These are phyloP conservation scores for Trichoderma semiorbis DNA, from an alignment of 2,329 filamentous ascomycete genomes.

Conservation along the genomic window DNA sequence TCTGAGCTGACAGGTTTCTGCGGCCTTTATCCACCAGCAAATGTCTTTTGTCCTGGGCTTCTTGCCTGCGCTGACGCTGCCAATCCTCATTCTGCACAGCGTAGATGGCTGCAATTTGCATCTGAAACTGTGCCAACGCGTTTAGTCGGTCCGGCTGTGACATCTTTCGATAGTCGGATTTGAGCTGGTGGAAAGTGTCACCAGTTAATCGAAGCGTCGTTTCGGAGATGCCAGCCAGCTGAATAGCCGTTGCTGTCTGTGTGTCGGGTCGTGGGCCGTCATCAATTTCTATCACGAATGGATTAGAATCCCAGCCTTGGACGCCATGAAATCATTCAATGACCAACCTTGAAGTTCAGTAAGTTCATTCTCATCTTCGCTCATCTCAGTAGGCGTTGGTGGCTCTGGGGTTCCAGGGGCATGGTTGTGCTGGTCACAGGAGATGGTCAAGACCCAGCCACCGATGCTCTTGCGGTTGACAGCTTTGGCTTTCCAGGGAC, in stretches of 20 bases:
- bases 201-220: slow-evolving; percentile 39
- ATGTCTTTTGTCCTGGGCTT: slow-evolving; percentile 38
- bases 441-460: slow-evolving; percentile 44
- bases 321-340: background rate
- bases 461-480: slow-evolving; percentile 42
- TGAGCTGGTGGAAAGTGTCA: slow-evolving; percentile 44
- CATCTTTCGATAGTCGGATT: slow-evolving; percentile 43
- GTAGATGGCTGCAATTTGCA: slow-evolving; percentile 43
- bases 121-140: slow-evolving; percentile 39
- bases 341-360: slow-evolving; percentile 23
- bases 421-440: slow-evolving; percentile 44
- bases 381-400: slow-evolving; percentile 33
- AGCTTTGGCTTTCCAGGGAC: slow-evolving; percentile 45
- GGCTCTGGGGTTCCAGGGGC: slow-evolving; percentile 43
- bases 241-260: slow-evolving; percentile 37
- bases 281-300: slow-evolving; percentile 17
- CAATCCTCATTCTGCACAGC: slow-evolving; percentile 44
- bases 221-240: slow-evolving; percentile 40
- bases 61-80: slow-evolving; percentile 39
- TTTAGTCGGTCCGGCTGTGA: slow-evolving; percentile 38
- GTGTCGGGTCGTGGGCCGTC: slow-evolving; percentile 34
- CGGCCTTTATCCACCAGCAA: slow-evolving; percentile 36
- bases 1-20: slow-evolving; percentile 26
- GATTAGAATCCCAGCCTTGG: background rate
- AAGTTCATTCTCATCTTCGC: slow-evolving; percentile 34